Base-by-base conservation (phyloP, 1,139 yeast genomes). In the Hyphopichia buzzinii region DNA sequence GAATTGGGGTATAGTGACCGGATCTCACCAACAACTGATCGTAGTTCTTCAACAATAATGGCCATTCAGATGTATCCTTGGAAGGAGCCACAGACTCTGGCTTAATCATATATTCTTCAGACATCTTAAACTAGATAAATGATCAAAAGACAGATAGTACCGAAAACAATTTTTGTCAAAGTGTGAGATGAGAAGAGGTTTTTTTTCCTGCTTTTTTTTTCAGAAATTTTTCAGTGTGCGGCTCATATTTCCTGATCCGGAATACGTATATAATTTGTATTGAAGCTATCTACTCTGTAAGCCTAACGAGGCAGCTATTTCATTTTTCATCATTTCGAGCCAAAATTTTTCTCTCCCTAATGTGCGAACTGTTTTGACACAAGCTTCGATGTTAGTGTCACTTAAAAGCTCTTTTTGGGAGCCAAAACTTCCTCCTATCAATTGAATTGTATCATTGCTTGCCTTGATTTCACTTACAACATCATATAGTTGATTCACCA, bases 1-100 rank as follows among this genome's bases (percentile, higher is more conserved):
- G 97, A 50, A 90, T 89, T 49, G 97, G 97, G 35, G 97, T 90
- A 66, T 89, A 90, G 63, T 89, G 97, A 36, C 96, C 95, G 45
- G 95, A 84, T 73, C 98, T 85, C 39, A 92, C 97, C 48, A 90
- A 74, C 45, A 92, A 74, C 70, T 90, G 86, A 74, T 92, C 97
- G 64, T 83, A 92, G 74, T 92, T 84, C 67, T 92, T 92, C 63
- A 92, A 75, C 57, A 92, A 75, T 56, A 92, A 76, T 33, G 98
- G 98, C 98, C 97, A 92, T 50, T 84, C 86, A 44, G 95, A 82
- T 42, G 97, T 84, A 65, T 90, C 94, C 50, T 81, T 81, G 29
- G 90, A 69, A 34, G 95, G 87, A 44, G 83, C 76, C 46, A 81
- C 77, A 49, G 77, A 72, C 64, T 89, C 96, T 38, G 98, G 98